Conservation (phyloP, 164 flowering plant species). For the Umbilicus rupestris region DNA sequence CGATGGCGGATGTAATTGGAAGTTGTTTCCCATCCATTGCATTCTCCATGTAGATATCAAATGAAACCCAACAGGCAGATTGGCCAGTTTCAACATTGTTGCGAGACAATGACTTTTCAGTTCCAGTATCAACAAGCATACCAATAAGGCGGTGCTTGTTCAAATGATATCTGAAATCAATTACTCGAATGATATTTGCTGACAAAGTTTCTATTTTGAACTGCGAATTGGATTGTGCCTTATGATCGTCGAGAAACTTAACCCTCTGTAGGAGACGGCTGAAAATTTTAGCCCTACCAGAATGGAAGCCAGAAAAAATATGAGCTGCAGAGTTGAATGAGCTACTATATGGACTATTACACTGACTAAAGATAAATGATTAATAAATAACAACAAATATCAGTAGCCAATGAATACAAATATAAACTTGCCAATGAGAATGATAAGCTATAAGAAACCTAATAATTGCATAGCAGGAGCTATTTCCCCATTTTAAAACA, state of each 20-base stretch:
- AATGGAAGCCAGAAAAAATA: slow-evolving; percentile 5
- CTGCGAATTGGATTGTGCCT: slow-evolving; percentile 25
- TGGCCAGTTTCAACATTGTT: slow-evolving; percentile 30
- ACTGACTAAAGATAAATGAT: not conserved
- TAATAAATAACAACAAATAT: not conserved
- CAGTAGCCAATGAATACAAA: not conserved
- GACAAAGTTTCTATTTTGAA: slow-evolving; percentile 26
- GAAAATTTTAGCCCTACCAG: slow-evolving; percentile 51
- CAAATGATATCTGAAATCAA: slow-evolving; percentile 34
- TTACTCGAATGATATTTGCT: slow-evolving; percentile 29
- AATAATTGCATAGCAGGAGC: not conserved
- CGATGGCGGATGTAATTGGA: slow-evolving; percentile 38
- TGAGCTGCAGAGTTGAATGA: not conserved
- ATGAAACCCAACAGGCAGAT: slow-evolving; percentile 53
- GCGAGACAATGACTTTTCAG: slow-evolving; percentile 24
- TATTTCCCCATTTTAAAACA: not conserved
- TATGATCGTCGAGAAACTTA: slow-evolving; percentile 37
- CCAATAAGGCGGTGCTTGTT: slow-evolving; percentile 37
- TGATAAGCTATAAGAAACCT: not conserved
- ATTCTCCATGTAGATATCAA: slow-evolving; percentile 62
- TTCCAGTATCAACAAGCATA: slow-evolving; percentile 34
- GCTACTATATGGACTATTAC: not conserved
- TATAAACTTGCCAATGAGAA: not conserved
- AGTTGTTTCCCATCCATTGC: slow-evolving; percentile 61
- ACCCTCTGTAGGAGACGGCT: slow-evolving; percentile 45